A percentile compares a stretch with the other conserved stretches of the same genome.
Evolutionary conservation across 805 yeast species (phyloP).

Genomic region (Saccharomycopsis amapae): DNA sequence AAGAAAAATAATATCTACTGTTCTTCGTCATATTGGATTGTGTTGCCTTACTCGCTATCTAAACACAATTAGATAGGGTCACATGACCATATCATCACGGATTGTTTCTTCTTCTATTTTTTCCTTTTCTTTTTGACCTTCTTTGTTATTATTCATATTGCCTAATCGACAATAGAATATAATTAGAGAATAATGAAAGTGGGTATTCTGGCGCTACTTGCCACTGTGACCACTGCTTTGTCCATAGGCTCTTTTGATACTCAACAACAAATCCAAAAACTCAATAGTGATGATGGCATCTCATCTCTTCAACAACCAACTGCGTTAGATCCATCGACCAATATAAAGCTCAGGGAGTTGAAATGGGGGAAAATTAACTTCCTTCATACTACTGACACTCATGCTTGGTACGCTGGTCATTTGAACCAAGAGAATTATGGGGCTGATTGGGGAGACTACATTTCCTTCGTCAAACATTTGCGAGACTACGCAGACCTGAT

Average conservation of each 20-base stretch:
- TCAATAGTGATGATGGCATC: not conserved
- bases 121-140: no score
- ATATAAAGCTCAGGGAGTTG: conserved; percentile 44
- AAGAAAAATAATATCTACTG: no score
- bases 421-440: conserved; percentile 65
- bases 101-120: no score
- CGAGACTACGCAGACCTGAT: conserved; percentile 34
- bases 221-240: not conserved
- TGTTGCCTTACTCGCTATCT: no score
- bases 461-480: conserved; percentile 57
- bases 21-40: no score
- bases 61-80: no score
- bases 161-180: no score
- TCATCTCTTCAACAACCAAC: conserved; percentile 27
- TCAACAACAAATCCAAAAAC: not conserved
- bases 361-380: conserved; percentile 72
- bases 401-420: conserved; percentile 95
- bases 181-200: not conserved
- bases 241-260: not conserved
- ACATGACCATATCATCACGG: no score
- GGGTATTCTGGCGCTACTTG: not conserved
- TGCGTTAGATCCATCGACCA: conserved; percentile 29
- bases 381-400: conserved; percentile 93
- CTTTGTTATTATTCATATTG: no score
- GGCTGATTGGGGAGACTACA: conserved; percentile 90